A percentile compares a stretch with the other conserved stretches of the same genome.
Conservation (phyloP, 768 basidiomycete genomes). For the Polyporus arcularius region DNA sequence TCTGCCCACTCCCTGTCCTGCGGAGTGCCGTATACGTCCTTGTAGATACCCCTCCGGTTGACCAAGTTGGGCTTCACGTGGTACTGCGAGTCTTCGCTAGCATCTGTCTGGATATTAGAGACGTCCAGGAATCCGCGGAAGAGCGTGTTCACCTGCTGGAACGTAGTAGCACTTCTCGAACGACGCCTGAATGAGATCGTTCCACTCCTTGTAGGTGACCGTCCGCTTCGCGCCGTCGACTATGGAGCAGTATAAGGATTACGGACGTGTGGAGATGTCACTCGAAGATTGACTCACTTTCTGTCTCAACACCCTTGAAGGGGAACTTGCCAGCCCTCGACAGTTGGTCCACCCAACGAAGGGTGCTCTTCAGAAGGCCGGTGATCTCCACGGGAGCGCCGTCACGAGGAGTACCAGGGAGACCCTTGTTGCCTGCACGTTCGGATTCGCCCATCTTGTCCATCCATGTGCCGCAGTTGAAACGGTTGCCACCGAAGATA, state of each 20-base stretch:
- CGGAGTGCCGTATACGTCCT: conserved; percentile 94
- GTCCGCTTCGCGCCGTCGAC: conserved; percentile 68
- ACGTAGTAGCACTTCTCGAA: conserved; percentile 80
- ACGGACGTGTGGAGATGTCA: not conserved
- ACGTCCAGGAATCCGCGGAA: not conserved
- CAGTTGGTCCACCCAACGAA: conserved; percentile 83
- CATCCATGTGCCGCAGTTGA: conserved; percentile 97
- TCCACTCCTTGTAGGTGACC: conserved; percentile 92
- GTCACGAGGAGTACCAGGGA: conserved; percentile 95
- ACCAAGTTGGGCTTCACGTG: conserved; percentile 68
- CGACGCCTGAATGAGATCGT: conserved; percentile 74
- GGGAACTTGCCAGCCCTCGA: conserved; percentile 73
- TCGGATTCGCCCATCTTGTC: conserved; percentile 97
- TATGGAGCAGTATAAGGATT: conserved; percentile 30
- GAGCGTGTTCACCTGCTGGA: not conserved
- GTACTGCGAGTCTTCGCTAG: conserved; percentile 69
- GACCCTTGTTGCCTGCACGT: conserved; percentile 90
- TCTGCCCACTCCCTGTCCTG: conserved; percentile 91
- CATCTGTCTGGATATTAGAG: conserved; percentile 46
- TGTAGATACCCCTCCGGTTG: conserved; percentile 94
- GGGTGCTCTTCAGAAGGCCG: conserved; percentile 88
- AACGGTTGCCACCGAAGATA: conserved; percentile 80
- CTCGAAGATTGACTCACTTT: conserved; percentile 50
- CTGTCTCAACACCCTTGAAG: conserved; percentile 84
- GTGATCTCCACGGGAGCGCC: conserved; percentile 96